A percentile compares a stretch with the other conserved stretches of the same genome.
Conservation (phyloP, 1,284 basidiomycete genomes). For the Cutaneotrichosporon curvatum region DNA sequence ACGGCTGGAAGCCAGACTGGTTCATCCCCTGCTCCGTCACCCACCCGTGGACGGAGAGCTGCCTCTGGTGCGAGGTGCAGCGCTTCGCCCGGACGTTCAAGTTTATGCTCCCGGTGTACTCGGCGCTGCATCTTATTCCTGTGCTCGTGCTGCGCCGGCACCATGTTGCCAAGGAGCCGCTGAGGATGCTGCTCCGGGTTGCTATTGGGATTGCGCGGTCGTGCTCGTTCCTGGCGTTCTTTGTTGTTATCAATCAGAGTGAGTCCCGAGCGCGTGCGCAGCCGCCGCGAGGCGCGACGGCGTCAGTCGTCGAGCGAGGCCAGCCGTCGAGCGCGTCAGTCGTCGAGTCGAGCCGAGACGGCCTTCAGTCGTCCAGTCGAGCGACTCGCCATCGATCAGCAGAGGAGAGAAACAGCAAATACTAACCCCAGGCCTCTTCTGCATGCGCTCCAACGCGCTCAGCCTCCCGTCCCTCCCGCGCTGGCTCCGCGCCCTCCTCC, state of each 20-base stretch:
- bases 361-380: too few relatives aligned
- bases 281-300: too few relatives aligned
- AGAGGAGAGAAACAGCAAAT: too few relatives aligned
- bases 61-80: conserved; percentile 59
- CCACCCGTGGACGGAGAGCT: conserved; percentile 72
- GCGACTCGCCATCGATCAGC: too few relatives aligned
- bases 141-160: conserved; percentile 63
- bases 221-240: conserved; percentile 79
- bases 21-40: conserved; percentile 58
- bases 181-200: conserved; percentile 59
- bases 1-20: conserved; percentile 20
- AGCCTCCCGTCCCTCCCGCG: conserved; percentile 48
- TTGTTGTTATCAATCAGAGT: conserved; percentile 81
- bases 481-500: conserved; percentile 54
- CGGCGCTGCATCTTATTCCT: conserved; percentile 85
- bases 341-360: not conserved
- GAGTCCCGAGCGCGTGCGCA: conserved; percentile 29
- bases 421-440: conserved; percentile 52
- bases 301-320: too few relatives aligned
- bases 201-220: conserved; percentile 71
- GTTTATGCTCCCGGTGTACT: conserved; percentile 74
- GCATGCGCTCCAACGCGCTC: conserved; percentile 50
- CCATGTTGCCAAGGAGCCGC: conserved; percentile 52
- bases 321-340: too few relatives aligned
- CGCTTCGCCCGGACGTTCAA: conserved; percentile 71